A percentile compares a stretch with the other conserved stretches of the same genome.
phyloP scores from a whole-genome alignment of 768 basidiomycete genomes.

The Rhodotorula toruloides region DNA sequence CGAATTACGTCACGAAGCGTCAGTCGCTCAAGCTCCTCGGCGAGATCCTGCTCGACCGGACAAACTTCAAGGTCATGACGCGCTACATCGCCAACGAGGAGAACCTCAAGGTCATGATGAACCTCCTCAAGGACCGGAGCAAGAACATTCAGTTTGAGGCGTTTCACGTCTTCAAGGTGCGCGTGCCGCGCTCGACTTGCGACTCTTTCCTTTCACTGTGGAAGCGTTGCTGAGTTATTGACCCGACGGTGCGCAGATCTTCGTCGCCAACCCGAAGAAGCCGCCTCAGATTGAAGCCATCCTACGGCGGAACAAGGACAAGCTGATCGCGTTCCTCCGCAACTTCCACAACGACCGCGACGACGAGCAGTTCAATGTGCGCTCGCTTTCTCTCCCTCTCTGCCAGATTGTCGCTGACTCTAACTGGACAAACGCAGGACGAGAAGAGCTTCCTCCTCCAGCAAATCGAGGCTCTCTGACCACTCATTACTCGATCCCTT shows the following conservation, averaged over 20 bases:
- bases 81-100: constrained; percentile 89
- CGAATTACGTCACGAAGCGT: constrained; percentile 98
- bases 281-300: constrained; percentile 90
- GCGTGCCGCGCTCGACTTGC: constrained; percentile 25
- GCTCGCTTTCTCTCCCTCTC: background rate
- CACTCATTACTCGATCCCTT: background rate
- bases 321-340: constrained; percentile 79
- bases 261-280: constrained; percentile 99
- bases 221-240: background rate
- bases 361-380: constrained; percentile 88
- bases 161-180: constrained; percentile 99
- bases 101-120: constrained; percentile 99
- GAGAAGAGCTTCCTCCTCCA: constrained; percentile 34
- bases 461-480: constrained; percentile 31
- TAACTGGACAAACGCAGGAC: constrained; percentile 4
- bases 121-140: constrained; percentile 92
- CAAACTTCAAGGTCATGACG: constrained; percentile 98
- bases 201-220: background rate
- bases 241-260: constrained; percentile 58
- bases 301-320: constrained; percentile 87
- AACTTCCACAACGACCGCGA: constrained; percentile 98
- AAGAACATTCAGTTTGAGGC: constrained; percentile 99
- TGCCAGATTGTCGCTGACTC: background rate
- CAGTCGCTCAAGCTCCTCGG: constrained; percentile 97
- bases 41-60: constrained; percentile 93